Conservation (phyloP, 2,329 filamentous ascomycete species). For the Leptographium procerum region DNA sequence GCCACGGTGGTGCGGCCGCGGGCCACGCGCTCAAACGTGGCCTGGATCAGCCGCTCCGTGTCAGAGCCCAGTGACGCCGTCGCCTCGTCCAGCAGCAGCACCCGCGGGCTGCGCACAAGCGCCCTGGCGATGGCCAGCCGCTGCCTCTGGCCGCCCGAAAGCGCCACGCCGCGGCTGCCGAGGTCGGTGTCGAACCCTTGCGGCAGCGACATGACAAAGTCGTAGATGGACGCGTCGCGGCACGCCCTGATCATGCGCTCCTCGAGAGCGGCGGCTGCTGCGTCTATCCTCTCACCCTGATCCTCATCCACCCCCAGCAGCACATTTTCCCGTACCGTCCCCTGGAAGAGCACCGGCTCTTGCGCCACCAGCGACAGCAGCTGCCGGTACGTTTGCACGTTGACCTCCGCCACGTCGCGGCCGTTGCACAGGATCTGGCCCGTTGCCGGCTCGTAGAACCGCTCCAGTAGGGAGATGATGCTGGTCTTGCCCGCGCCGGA, state of each 20-base stretch:
- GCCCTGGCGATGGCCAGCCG: slow-evolving; percentile 45
- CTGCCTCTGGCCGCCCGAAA: slow-evolving; percentile 47
- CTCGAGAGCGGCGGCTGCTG: slow-evolving; percentile 38
- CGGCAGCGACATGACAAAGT: slow-evolving; percentile 57
- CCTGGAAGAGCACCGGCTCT: slow-evolving; percentile 62
- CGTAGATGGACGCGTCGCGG: slow-evolving; percentile 55
- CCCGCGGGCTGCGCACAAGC: slow-evolving; percentile 36
- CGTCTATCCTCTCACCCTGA: slow-evolving; percentile 32
- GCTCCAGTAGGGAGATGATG: slow-evolving; percentile 53
- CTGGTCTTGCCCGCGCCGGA: slow-evolving; percentile 61
- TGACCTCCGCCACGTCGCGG: slow-evolving; percentile 44
- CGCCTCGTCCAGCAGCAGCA: slow-evolving; percentile 48
- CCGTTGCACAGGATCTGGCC: slow-evolving; percentile 57
- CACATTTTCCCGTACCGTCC: slow-evolving; percentile 58
- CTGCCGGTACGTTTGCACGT: slow-evolving; percentile 50
- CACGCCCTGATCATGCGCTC: slow-evolving; percentile 41
- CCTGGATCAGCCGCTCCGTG: slow-evolving; percentile 49
- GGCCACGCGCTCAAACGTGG: slow-evolving; percentile 52
- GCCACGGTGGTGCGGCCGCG: slow-evolving; percentile 55
- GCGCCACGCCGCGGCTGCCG: slow-evolving; percentile 52
- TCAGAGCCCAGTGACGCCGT: slow-evolving; percentile 49
- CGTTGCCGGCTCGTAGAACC: slow-evolving; percentile 57
- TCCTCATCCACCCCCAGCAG: slow-evolving; percentile 44
- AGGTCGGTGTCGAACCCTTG: slow-evolving; percentile 57
- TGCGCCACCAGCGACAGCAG: slow-evolving; percentile 62